Conservation (phyloP, 2,329 filamentous ascomycete species). For the Verticillium alfalfae region DNA sequence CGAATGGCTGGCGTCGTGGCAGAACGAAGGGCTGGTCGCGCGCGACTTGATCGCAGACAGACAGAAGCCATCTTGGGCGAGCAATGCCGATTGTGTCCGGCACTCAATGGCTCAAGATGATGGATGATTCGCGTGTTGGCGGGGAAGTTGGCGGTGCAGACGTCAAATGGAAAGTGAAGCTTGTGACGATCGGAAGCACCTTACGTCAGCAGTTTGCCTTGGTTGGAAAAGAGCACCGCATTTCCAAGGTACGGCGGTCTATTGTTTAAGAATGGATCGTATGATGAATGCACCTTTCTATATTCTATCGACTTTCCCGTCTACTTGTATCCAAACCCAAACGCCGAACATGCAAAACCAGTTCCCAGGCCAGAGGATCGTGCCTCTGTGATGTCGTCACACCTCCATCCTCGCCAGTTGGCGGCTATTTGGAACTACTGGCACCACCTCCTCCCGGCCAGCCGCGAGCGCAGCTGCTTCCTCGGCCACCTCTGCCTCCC, state of each 20-base stretch:
- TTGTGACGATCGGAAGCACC: background rate
- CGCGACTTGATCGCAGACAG: conserved; percentile 17
- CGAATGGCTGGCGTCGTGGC: conserved; percentile 9
- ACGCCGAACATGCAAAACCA: background rate
- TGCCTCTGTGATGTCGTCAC: background rate
- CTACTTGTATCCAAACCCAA: background rate
- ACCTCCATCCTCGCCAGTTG: conserved; percentile 6
- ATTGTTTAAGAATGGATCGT: background rate
- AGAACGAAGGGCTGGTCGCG: conserved; percentile 15
- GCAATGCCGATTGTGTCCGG: conserved; percentile 19
- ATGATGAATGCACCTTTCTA: background rate
- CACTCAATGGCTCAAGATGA: conserved; percentile 23
- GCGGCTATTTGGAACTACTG: conserved; percentile 1
- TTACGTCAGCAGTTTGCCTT: background rate
- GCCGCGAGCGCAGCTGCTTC: conserved; percentile 4
- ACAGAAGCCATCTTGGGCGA: conserved; percentile 22
- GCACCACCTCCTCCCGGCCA: conserved; percentile 3
- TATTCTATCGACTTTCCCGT: background rate
- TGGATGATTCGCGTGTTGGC: background rate
- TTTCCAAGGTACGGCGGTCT: background rate
- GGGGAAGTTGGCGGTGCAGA: conserved; percentile 1
- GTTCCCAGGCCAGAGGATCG: background rate
- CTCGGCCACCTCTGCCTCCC: conserved; percentile 54
- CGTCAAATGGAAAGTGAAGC: background rate
- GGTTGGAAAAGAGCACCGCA: background rate